A percentile compares a stretch with the other conserved stretches of the same genome.
These are phyloP conservation scores for Candida maris DNA, from an alignment of 805 yeast species.

Conservation along the genomic window DNA sequence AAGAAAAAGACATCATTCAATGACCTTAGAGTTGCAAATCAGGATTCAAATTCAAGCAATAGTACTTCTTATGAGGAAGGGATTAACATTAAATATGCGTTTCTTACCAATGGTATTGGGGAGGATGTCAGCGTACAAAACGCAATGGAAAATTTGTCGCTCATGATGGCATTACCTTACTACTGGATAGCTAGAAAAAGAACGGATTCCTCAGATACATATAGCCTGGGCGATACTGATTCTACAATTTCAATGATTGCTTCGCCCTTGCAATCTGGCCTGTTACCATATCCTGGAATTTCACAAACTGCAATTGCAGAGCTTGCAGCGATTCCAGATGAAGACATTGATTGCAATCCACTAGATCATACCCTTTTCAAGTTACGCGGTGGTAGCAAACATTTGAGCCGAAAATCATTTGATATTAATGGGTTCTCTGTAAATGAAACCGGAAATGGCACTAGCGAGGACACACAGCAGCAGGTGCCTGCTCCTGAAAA, in stretches of 20 bases:
- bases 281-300: slow-evolving; percentile 44
- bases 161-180: slow-evolving; percentile 28
- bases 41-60: no score
- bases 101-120: no score
- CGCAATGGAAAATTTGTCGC: slow-evolving; percentile 4
- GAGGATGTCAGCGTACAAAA: no score
- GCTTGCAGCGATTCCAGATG: slow-evolving; percentile 84
- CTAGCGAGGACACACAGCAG: background rate
- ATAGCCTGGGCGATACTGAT: background rate
- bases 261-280: slow-evolving; percentile 29
- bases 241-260: slow-evolving; percentile 30
- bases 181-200: slow-evolving; percentile 2
- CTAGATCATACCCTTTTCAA: slow-evolving; percentile 69
- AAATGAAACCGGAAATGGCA: background rate
- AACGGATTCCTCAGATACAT: background rate
- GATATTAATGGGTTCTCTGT: slow-evolving; percentile 15
- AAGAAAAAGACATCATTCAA: slow-evolving; percentile 48
- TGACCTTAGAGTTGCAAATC: slow-evolving; percentile 39
- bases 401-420: no score
- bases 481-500: background rate
- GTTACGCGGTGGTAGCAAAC: slow-evolving; percentile 61
- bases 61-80: no score
- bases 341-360: slow-evolving; percentile 64
- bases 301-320: slow-evolving; percentile 63
- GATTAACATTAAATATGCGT: no score